Evolutionary conservation across 1,139 yeast genomes (phyloP), one percentile per base, ranked within the genome.

Genomic region (Hyphopichia buzzinii): DNA sequence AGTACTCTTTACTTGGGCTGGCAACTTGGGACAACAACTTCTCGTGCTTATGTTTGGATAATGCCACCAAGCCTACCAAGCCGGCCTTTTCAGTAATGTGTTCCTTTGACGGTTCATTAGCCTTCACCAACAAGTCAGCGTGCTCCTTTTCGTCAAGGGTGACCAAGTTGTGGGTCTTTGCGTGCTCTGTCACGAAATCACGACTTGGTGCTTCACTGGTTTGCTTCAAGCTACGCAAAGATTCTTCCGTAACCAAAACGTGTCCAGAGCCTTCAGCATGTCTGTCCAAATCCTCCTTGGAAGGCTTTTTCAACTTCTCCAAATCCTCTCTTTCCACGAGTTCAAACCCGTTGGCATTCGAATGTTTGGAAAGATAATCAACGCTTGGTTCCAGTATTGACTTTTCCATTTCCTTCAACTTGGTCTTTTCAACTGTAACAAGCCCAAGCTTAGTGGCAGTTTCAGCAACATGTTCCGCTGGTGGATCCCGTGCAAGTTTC

Each of bases 81-180:
- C 47, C 40, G 3, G 63, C 62, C 33, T 48, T 53, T 11, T 49
- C 44, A 4, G 39, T 38, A 11, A 67, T 33, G 34, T 50, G 60
- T 4, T 61, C 64, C 17, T 55, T 43, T 6, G 56, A 44, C 29
- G 70, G 69, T n/a, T 54, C 55, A 34, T 52, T 48, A n/a, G 55
- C 62, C 29, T 47, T 54, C 4, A 42, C 37, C 11, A 45, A 24
- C 33, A 70, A 50, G 13, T 52, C 56, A 4, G 44, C 43, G 35
- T 58, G 54, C 13, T 58, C 64, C 10, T 58, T 35, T 14, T 48
- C 49, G 4, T 68, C 45, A 13, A 77, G 14, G 0, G 49, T 42
- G 3, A 57, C 55, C 37, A 50, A 42, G 4, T 65, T 70, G 10
- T 46, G 47, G 11, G 44, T 41, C 3, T 38, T 39, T 2, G 67